A percentile compares a stretch with the other conserved stretches of the same genome.
Evolutionary conservation across 139 green algal species (phyloP).

Genomic region (Diplosphaera chodatii): DNA sequence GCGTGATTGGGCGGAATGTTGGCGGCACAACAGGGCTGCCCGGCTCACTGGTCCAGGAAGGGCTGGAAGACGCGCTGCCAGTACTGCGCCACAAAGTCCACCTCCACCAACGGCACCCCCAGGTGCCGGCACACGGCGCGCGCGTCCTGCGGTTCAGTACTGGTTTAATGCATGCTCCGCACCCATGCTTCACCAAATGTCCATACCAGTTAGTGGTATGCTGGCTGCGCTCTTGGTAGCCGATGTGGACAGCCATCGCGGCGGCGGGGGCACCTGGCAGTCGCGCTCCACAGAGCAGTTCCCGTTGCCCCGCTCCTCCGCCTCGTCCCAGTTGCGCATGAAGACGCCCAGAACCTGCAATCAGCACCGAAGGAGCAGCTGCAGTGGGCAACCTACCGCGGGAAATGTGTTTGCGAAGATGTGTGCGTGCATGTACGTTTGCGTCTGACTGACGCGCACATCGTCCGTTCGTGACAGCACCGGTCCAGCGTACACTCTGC

Average conservation of each 20-base stretch:
- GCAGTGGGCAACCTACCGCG: too few relatives aligned
- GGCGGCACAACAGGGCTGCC: not conserved
- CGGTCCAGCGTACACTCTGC: not conserved
- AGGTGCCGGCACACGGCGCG: conserved; percentile 39
- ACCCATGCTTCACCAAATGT: too few relatives aligned
- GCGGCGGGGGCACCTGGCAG: not conserved
- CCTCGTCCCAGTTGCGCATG: conserved; percentile 81
- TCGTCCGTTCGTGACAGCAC: too few relatives aligned
- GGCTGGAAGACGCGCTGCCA: conserved; percentile 69
- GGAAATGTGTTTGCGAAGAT: too few relatives aligned
- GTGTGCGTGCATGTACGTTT: too few relatives aligned
- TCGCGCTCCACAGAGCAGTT: conserved; percentile 46
- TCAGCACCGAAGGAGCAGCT: not conserved
- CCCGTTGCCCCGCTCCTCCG: conserved; percentile 57
- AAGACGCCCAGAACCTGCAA: conserved; percentile 55
- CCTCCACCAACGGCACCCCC: conserved; percentile 55
- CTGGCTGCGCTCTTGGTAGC: too few relatives aligned
- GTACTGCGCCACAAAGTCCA: conserved; percentile 67
- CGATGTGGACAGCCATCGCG: too few relatives aligned
- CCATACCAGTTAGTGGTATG: too few relatives aligned
- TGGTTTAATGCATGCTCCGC: too few relatives aligned
- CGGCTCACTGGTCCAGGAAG: conserved; percentile 39
- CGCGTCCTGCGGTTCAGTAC: conserved; percentile 5
- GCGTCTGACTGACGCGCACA: too few relatives aligned
- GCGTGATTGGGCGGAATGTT: too few relatives aligned